phyloP scores from a whole-genome alignment of 2,329 filamentous ascomycete species.

The Ambrosiella beaveri region DNA sequence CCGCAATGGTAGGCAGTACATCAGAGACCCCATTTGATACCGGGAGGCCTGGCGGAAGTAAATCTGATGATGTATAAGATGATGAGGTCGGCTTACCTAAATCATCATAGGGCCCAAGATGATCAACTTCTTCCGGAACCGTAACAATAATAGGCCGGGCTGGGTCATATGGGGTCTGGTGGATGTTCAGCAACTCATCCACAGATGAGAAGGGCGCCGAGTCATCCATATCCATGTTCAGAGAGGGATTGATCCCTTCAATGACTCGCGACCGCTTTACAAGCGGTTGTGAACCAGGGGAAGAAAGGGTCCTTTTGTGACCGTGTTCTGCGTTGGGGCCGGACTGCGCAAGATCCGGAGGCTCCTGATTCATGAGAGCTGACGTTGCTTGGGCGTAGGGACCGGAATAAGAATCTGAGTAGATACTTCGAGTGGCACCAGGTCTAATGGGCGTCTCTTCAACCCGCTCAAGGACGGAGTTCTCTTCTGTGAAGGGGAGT shows the following conservation, averaged over 20 bases:
- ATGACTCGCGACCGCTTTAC: conserved; percentile 10
- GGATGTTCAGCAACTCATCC: conserved; percentile 8
- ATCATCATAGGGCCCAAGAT: background rate
- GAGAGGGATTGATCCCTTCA: background rate
- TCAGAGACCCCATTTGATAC: conserved; percentile 20
- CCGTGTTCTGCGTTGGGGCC: conserved; percentile 3
- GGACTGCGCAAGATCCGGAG: conserved; percentile 2
- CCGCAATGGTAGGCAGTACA: background rate
- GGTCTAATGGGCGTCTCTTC: background rate
- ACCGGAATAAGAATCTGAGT: background rate
- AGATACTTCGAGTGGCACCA: background rate
- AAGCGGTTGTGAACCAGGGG: conserved; percentile 8
- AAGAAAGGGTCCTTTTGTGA: conserved; percentile 11
- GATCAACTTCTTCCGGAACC: conserved; percentile 2
- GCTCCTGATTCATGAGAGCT: conserved; percentile 5
- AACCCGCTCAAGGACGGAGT: background rate
- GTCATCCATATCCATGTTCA: conserved; percentile 10
- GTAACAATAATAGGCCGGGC: conserved; percentile 10
- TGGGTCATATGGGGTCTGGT: conserved; percentile 11
- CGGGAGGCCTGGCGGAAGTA: background rate
- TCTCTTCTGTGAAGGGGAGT: background rate
- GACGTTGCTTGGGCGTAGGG: background rate
- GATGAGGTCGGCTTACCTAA: background rate
- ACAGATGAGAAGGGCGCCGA: conserved; percentile 8
- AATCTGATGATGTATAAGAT: background rate